Base-by-base conservation (phyloP, 176 grass and related monocot genomes). In the Bonia amplexicaulis region DNA sequence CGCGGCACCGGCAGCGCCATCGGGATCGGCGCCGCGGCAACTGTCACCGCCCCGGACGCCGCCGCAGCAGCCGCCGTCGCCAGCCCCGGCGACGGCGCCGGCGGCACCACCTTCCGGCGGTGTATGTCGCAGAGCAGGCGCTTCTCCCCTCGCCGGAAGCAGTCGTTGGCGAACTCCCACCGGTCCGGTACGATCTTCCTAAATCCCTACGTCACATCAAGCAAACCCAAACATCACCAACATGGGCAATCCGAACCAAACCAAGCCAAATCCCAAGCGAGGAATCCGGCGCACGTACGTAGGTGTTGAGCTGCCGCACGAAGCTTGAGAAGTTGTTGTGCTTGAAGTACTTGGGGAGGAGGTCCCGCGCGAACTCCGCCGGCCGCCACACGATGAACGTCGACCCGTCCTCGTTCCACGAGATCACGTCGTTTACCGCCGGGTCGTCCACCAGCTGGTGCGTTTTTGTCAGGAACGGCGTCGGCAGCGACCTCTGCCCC, bases 281-380 rank as follows among this genome's bases (percentile, higher is more conserved):
- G 44, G 31, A 64, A 78, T 19, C 81, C 27, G 9, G 20, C 57
- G 26, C 17, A 66, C 81, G 20, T 80, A 95, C 95, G 31, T 98
- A 98, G 73, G 93, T 98, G 77, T 98, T 98, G 68, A 98, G 95
- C 85, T 98, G 95, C 15, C 95, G 91, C 48, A 98, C 93, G 42
- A 98, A 98, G 85, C 95, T 95, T 42, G 95, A 98, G 91, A 98
- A 98, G 46, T 98, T 98, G 63, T 95, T 98, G 89, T 98, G 95
- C 93, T 98, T 98, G 91, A 98, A 98, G 69, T 95, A 95, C 33
- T 93, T 95, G 2, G 95, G 95, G 26, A 98, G 91, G 27, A 98
- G 87, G 78, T 98, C 96, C 10, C 91, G 78, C 1, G 96, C 86
- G 76, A 98, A 98, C 86, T 98, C 96, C 16, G 96, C 89, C 26